These are phyloP conservation scores for Naegleria fowleri DNA, from an alignment of 208 protist species.

Conservation along the genomic window DNA sequence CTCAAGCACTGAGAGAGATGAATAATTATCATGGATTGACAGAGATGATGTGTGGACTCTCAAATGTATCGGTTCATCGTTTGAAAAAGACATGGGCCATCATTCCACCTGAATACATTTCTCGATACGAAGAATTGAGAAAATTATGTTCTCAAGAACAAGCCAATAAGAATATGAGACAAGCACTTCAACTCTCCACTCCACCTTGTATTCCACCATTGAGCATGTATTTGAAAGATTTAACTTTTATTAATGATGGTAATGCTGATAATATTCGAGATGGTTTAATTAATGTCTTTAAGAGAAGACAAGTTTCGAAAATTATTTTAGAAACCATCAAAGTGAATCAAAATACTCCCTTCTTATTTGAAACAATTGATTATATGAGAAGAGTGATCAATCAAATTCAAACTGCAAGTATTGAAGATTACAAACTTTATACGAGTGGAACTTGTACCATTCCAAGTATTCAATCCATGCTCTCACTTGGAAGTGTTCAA, in stretches of 20 bases:
- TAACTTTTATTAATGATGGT: conserved; percentile 36
- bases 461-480: not conserved
- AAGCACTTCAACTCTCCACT: not conserved
- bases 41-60: conserved; percentile 33
- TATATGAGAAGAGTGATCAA: not conserved
- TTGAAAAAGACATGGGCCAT: conserved; percentile 41
- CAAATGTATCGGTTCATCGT: conserved; percentile 23
- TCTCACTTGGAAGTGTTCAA: not conserved
- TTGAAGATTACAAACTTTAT: not conserved
- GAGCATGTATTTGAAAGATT: conserved; percentile 39
- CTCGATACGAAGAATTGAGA: conserved; percentile 33
- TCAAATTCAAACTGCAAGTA: not conserved
- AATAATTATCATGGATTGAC: conserved; percentile 42
- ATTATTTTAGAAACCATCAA: conserved; percentile 32
- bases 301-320: conserved; percentile 25
- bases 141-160: conserved; percentile 15
- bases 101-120: conserved; percentile 24
- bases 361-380: not conserved
- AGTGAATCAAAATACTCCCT: conserved; percentile 23
- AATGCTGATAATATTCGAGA: conserved; percentile 1
- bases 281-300: conserved; percentile 29
- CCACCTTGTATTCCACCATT: conserved; percentile 46
- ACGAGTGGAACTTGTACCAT: not conserved
- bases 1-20: conserved; percentile 33
- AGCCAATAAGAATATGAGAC: conserved; percentile 22